Conservation (phyloP, 2,329 filamentous ascomycete species). For the Alternaria brassicae region DNA sequence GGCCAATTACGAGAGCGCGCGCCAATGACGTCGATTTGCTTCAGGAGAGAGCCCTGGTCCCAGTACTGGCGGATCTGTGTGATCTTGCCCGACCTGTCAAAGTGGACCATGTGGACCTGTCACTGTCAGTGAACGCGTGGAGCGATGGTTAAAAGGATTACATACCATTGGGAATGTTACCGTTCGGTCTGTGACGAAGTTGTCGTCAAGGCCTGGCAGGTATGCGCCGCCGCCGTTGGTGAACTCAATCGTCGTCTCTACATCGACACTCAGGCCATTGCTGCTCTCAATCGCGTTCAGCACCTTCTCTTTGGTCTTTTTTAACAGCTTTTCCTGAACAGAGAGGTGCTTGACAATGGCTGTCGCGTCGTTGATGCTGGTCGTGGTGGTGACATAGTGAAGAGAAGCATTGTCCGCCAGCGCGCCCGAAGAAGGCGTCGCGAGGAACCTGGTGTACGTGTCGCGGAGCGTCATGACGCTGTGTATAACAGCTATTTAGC, state of each 20-base stretch:
- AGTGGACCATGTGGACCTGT: conserved; percentile 78
- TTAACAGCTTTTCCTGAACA: conserved; percentile 74
- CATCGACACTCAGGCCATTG: conserved; percentile 74
- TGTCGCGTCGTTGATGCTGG: conserved; percentile 71
- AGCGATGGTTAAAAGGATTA: neutral
- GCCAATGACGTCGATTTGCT: conserved; percentile 92
- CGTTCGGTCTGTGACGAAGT: conserved; percentile 84
- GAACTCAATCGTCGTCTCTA: conserved; percentile 86
- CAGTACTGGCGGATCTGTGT: conserved; percentile 86
- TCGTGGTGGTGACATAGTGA: conserved; percentile 91
- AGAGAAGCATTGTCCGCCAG: conserved; percentile 57
- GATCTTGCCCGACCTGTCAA: conserved; percentile 79
- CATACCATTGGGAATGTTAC: conserved; percentile 81
- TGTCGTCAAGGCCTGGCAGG: conserved; percentile 89
- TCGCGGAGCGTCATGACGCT: conserved; percentile 38
- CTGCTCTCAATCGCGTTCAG: conserved; percentile 75
- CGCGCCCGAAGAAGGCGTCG: conserved; percentile 51
- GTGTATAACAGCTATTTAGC: conserved; percentile 8
- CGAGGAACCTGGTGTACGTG: conserved; percentile 58
- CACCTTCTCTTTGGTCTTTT: conserved; percentile 81
- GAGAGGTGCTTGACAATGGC: conserved; percentile 84
- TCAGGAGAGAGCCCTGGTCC: conserved; percentile 93
- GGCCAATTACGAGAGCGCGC: conserved; percentile 92
- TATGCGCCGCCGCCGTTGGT: conserved; percentile 81
- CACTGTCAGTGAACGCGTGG: conserved; percentile 16